A percentile compares a stretch with the other conserved stretches of the same genome.
Conservation (phyloP, 2,329 filamentous ascomycete species). For the Cladophialophora exuberans region DNA sequence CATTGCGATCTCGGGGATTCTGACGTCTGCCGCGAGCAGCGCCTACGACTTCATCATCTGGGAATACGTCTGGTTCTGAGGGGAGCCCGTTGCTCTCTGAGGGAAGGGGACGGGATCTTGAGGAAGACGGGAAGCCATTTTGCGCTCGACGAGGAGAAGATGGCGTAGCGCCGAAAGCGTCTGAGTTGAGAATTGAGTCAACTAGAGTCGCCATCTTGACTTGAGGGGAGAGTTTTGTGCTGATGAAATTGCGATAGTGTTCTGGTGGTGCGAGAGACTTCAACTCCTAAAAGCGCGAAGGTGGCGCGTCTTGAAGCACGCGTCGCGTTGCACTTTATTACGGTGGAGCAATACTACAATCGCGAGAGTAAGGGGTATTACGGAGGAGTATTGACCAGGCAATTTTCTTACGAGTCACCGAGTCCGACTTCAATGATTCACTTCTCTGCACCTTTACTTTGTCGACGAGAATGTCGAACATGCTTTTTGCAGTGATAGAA, state of each 20-base stretch:
- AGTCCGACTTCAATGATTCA: too few species aligned
- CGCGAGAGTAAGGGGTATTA: too few species aligned
- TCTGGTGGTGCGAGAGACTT: background rate
- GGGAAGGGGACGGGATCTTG: conserved; percentile 54
- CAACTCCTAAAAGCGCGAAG: background rate
- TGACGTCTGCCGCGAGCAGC: conserved; percentile 52
- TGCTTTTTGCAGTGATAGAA: too few species aligned
- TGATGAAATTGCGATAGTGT: background rate
- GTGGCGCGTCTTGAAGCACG: background rate
- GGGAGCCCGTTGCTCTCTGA: conserved; percentile 55
- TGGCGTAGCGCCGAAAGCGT: conserved; percentile 42
- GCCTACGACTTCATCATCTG: conserved; percentile 65
- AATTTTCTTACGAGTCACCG: too few species aligned
- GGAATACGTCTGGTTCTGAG: conserved; percentile 62
- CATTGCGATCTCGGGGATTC: conserved; percentile 54
- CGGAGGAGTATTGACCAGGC: too few species aligned
- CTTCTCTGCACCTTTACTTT: too few species aligned
- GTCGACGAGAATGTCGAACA: too few species aligned
- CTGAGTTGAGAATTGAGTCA: conserved; percentile 55
- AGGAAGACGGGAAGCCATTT: conserved; percentile 52
- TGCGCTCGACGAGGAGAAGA: conserved; percentile 40
- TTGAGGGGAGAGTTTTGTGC: too few species aligned
- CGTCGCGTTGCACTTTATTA: conserved; percentile 2
- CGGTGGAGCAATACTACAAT: conserved; percentile 2
- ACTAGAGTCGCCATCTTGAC: conserved; percentile 56